Evolutionary conservation across 148 eudicot species (phyloP).

Genomic region (Drosera capensis): DNA sequence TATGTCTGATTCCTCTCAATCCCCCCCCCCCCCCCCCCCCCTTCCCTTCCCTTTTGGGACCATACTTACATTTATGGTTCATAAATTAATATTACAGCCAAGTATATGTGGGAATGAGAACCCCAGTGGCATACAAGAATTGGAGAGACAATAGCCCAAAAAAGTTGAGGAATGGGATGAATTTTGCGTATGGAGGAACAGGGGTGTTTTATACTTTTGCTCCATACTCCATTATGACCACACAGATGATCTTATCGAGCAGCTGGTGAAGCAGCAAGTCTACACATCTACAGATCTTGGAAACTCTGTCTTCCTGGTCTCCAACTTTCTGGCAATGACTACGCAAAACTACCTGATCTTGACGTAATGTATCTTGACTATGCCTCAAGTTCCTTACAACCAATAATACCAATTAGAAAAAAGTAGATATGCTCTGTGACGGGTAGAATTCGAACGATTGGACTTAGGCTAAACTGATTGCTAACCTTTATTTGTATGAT

Average conservation of each 20-base stretch:
- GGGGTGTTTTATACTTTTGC: conserved; percentile 51
- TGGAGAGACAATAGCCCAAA: conserved; percentile 14
- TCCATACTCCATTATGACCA: conserved; percentile 61
- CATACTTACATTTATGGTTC: no score
- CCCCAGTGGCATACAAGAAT: conserved; percentile 37
- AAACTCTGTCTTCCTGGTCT: conserved; percentile 40
- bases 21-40: no score
- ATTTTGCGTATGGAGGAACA: conserved; percentile 73
- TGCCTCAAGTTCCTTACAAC: no score
- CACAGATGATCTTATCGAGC: conserved; percentile 51
- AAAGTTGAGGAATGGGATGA: conserved; percentile 32
- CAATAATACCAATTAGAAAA: neutral
- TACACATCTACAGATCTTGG: conserved; percentile 25
- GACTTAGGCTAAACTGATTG: neutral
- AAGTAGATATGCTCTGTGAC: neutral
- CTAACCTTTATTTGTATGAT: no score
- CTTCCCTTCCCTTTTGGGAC: no score
- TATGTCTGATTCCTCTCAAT: no score
- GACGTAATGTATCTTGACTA: neutral
- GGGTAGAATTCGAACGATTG: neutral
- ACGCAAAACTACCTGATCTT: conserved; percentile 7
- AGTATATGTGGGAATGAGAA: conserved; percentile 25
- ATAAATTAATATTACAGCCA: conserved; percentile 24
- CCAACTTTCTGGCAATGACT: conserved; percentile 67
- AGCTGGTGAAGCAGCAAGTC: conserved; percentile 16